Percentiles rank a stretch among this genome's conserved stretches.
phyloP scores from a whole-genome alignment of 1,284 basidiomycete genomes.

The Rhizoctonia solani region DNA sequence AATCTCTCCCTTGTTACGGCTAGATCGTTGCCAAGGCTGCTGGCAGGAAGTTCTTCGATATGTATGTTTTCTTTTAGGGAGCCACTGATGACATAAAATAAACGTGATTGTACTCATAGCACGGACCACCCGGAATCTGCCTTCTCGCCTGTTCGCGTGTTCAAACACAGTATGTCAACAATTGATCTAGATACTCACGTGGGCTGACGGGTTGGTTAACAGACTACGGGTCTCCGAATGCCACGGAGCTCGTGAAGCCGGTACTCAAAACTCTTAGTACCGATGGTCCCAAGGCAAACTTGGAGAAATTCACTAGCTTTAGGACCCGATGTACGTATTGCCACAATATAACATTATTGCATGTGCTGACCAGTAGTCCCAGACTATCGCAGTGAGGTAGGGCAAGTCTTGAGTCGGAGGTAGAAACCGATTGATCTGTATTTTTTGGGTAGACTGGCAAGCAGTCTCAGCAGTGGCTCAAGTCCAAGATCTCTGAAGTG shows the following conservation, averaged over 20 bases:
- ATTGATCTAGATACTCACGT: constrained; percentile 18
- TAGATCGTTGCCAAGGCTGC: constrained; percentile 78
- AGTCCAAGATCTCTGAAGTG: constrained; percentile 71
- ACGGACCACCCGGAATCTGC: constrained; percentile 32
- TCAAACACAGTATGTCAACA: constrained; percentile 49
- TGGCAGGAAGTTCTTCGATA: constrained; percentile 82
- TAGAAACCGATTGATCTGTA: constrained; percentile 36
- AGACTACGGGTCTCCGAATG: constrained; percentile 61
- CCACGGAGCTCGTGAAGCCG: constrained; percentile 59
- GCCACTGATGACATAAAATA: background rate
- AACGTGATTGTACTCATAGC: constrained; percentile 5
- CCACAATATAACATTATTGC: background rate
- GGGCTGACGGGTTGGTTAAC: background rate
- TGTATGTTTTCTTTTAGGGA: constrained; percentile 56
- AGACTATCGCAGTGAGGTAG: constrained; percentile 80
- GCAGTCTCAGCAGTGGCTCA: constrained; percentile 83
- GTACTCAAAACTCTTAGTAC: constrained; percentile 69
- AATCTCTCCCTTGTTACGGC: constrained; percentile 8
- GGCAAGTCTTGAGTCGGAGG: constrained; percentile 35
- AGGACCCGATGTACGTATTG: constrained; percentile 63
- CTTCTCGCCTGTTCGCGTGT: constrained; percentile 49
- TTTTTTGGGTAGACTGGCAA: constrained; percentile 59
- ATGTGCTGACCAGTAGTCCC: no score
- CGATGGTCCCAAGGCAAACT: constrained; percentile 67
- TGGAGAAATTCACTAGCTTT: constrained; percentile 75